Percentiles rank a stretch among this genome's conserved stretches.
phyloP scores from a whole-genome alignment of 306 rosid species.

The Cicer bijugum region DNA sequence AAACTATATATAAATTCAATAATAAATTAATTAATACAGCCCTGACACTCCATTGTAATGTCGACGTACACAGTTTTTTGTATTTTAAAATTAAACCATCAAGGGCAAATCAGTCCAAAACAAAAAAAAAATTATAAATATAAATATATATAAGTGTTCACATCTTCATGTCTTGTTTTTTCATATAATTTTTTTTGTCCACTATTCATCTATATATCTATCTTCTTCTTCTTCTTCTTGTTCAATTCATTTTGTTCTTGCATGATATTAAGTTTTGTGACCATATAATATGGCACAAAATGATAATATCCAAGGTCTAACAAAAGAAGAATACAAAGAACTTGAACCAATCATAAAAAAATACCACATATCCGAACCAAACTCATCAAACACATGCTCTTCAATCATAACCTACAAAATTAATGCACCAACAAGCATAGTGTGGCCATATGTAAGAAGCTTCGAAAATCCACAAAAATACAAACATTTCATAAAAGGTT shows the following conservation, averaged over 20 bases:
- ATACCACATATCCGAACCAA: constrained; percentile 61
- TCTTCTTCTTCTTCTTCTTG: not conserved
- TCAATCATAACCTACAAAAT: constrained; percentile 74
- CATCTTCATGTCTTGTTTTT: constrained; percentile 39
- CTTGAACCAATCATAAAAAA: constrained; percentile 58
- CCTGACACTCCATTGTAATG: not conserved
- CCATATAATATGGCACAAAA: no score
- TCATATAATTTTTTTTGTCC: constrained; percentile 17
- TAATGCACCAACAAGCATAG: constrained; percentile 60
- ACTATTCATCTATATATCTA: not conserved
- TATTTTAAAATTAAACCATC: not conserved
- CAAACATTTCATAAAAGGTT: constrained; percentile 88
- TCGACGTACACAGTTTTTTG: not conserved
- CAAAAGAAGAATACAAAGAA: constrained; percentile 56
- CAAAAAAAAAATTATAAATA: not conserved
- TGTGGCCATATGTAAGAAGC: constrained; percentile 73
- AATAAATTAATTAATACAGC: not conserved
- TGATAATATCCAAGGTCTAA: constrained; percentile 54
- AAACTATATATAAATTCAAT: not conserved
- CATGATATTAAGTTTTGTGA: not conserved
- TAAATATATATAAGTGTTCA: constrained; percentile 9
- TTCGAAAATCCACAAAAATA: constrained; percentile 79
- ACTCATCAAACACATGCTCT: constrained; percentile 57
- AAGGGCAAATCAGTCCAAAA: constrained; percentile 53
- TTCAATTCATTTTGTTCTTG: not conserved